phyloP scores from a whole-genome alignment of 768 basidiomycete species.

The Cyathus striatus region DNA sequence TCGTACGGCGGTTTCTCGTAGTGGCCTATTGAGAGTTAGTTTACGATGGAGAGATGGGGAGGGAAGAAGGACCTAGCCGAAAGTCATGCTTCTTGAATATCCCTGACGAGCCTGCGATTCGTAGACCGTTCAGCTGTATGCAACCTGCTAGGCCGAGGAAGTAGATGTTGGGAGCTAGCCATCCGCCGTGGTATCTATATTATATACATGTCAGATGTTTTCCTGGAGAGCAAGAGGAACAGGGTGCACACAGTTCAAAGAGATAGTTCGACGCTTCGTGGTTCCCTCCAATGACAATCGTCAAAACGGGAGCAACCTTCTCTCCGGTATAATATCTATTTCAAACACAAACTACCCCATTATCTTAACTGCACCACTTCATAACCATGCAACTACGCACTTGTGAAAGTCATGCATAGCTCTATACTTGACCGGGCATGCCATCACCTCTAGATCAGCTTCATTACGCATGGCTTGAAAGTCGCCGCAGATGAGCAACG shows the following conservation, averaged over 20 bases:
- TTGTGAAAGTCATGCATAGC: conserved; percentile 80
- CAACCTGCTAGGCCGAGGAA: conserved; percentile 91
- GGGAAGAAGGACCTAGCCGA: conserved; percentile 39
- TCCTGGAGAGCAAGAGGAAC: neutral
- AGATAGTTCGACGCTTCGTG: conserved; percentile 97
- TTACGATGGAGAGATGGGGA: neutral
- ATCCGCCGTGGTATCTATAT: conserved; percentile 87
- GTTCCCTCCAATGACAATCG: conserved; percentile 94
- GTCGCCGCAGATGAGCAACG: conserved; percentile 92
- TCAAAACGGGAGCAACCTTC: conserved; percentile 78
- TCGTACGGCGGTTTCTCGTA: conserved; percentile 83
- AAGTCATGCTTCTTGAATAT: conserved; percentile 85
- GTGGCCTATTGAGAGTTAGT: conserved; percentile 46
- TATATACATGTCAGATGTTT: neutral
- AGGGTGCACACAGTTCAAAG: conserved; percentile 78
- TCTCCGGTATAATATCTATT: conserved; percentile 88
- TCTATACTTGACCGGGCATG: conserved; percentile 87
- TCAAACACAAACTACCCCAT: conserved; percentile 1
- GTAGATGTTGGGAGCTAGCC: conserved; percentile 96
- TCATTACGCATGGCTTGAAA: conserved; percentile 90
- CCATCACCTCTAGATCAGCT: conserved; percentile 84
- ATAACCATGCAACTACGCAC: conserved; percentile 32
- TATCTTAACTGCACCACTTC: neutral
- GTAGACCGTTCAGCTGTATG: conserved; percentile 79
- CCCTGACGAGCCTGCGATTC: conserved; percentile 88